Base-by-base conservation (phyloP, 164 flowering plant species). In the Chloranthus sessilifolius region DNA sequence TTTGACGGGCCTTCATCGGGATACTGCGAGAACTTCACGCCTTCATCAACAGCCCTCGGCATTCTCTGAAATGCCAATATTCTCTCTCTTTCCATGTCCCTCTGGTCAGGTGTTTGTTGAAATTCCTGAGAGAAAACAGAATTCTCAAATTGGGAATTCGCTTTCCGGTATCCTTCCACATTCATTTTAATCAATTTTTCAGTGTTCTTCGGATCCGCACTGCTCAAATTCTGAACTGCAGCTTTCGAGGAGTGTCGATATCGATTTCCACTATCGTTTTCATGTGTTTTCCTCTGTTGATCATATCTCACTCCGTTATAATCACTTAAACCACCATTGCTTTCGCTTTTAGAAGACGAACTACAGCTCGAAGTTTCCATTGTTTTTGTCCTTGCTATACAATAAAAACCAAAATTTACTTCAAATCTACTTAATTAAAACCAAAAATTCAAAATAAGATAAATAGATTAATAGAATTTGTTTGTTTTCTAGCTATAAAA, bases 1-100 rank as follows among this genome's bases (percentile, higher is more conserved):
- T 46, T 68, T 5, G 81, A 76, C 5, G 78, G 64, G 30, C 74
- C 79, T 50, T 67, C 81, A 37, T 65, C 70, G 7, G 62, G 46
- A 54, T 76, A 62, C 0, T 51, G 60, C 23, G 54, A 62, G 53
- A 56, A 66, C 35, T 68, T 58, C 36, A 51, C 61, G 26, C 43
- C 66, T 52, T 60, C 68, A 15, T 28, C 28, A 9, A 30, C 63
- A 50, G 42, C 22, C 37, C 59, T 50, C 8, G 50, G 63, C 12
- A 21, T 47, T 35, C 73, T 55, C 36, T 43, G 24, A 28, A 53
- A 40, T 14, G 38, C 60, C 7, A 33, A 42, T 22, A 59, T 35
- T 10, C 49, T 38, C 8, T 33, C 48, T 16, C 49, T 43, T 14
- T 53, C 48, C 6, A 26, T 11, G 25, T 48, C 22, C 22, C 21